Evolutionary conservation across 768 basidiomycete species (phyloP), one percentile per base, ranked within the genome.

Genomic region (Cubamyces lactineus): DNA sequence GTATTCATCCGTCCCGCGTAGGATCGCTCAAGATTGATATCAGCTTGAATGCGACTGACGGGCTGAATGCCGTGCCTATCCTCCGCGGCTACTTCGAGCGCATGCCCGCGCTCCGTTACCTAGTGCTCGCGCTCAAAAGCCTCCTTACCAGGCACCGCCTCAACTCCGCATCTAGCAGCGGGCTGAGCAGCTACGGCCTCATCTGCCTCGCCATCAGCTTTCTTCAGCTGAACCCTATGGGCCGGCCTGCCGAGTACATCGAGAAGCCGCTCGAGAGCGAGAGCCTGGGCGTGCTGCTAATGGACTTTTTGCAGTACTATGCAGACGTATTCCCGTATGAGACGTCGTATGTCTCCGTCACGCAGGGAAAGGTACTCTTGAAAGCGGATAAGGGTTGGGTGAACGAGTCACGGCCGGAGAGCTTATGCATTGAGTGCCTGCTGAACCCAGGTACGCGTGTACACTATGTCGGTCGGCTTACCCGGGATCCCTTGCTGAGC

Each of bases 271-370:
- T 80, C 55, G 75, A 80, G 66, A 82, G 78, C 49, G 72, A 78
- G 58, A 78, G 79, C 0, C 78, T 91, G 2, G 89, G 89, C 5
- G 72, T 77, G 1, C 78, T 91, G 8, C 73, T 91, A 21, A 70
- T 81, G 24, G 87, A 88, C 65, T 89, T 91, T 67, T 78, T 91
- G 64, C 78, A 83, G 67, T 83, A 87, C 49, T 92, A 91, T 69
- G 87, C 84, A 16, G 72, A 76, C 21, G 54, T 68, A 0, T 81
- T 82, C 61, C 75, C 77, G 1, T 82, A 80, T 65, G 59, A 67
- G 17, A 74, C 69, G 16, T 73, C 70, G 17, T 80, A 77, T 61
- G 78, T 84, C 7, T 81, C 77, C 13, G 71, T 78, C 2, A 65
- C 69, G 6, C 68, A 76, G 41, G 73, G 74, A 0, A 72, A 70